phyloP scores from a whole-genome alignment of 169 alveolate species.

The Cryptosporidium canis region DNA sequence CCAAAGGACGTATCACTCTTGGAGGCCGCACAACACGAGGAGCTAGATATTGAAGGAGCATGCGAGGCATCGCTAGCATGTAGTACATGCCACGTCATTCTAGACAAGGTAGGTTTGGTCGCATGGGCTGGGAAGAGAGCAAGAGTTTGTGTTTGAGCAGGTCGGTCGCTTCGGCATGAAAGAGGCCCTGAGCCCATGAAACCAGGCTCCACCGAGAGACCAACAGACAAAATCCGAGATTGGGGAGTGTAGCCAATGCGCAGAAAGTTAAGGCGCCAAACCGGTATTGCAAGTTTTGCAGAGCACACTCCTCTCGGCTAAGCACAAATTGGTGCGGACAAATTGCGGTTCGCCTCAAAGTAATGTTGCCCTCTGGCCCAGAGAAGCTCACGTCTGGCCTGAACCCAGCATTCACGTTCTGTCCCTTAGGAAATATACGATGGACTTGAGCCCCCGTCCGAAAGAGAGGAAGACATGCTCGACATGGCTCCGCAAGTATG shows the following conservation, averaged over 20 bases:
- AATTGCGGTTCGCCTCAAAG: no score
- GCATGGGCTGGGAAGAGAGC: not conserved
- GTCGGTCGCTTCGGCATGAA: no score
- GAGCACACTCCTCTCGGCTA: no score
- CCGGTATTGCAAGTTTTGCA: no score
- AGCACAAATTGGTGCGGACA: not conserved
- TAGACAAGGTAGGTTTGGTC: constrained; percentile 81
- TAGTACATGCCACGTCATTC: constrained; percentile 96
- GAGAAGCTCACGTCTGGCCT: not conserved
- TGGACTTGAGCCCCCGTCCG: constrained; percentile 86
- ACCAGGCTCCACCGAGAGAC: no score
- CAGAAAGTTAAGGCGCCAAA: no score
- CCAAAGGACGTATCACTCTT: constrained; percentile 32
- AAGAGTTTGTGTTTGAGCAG: no score
- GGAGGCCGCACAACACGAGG: constrained; percentile 73
- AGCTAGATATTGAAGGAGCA: constrained; percentile 90
- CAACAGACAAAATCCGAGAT: no score
- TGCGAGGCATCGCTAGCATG: constrained; percentile 96
- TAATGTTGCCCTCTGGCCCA: not conserved
- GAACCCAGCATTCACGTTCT: not conserved
- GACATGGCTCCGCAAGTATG: constrained; percentile 96
- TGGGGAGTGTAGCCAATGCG: no score
- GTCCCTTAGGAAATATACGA: constrained; percentile 83
- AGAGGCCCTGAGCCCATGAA: no score
- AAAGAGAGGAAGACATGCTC: constrained; percentile 93